Evolutionary conservation across 768 basidiomycete genomes (phyloP), one percentile per base, ranked within the genome.

Genomic region (Leccinum rimulosum): DNA sequence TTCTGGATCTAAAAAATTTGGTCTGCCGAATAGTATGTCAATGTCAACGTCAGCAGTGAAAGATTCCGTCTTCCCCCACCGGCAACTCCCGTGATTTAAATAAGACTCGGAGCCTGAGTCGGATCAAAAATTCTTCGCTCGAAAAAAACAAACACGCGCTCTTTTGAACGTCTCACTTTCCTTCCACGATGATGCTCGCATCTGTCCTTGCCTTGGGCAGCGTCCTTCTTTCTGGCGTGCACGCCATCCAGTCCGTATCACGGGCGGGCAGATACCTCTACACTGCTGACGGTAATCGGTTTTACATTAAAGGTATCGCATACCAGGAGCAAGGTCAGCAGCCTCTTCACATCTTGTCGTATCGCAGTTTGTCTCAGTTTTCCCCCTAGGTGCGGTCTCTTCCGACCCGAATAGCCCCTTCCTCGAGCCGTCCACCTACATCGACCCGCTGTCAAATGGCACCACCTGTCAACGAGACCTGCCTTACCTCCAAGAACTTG

Each of bases 261-360:
- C 82, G 91, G 48, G 70, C 77, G 30, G 93, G 91, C 35, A 83
- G 84, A 67, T 96, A 94, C 71, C 85, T 96, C 47, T 96, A 94
- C 74, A 82, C 82, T 43, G 81, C 81, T 4, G 82, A 84, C 52
- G 91, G 92, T 3, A 85, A 70, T 40, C 76, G 95, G 55, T 96
- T 95, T 75, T 95, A 86, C 75, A 89, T 97, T 75, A 93, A 91
- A 73, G 92, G 91, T 55, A 75, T 93, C 56, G 89, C 90, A 11
- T 94, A 94, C 73, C 91, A 93, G 71, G 79, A 83, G 60, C 90
- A 93, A 75, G 93, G 94, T 85, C 57, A 53, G 73, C 3, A 22
- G 33, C 60, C 4, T 31, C 19, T 31, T 19, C 9, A 9, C 5
- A 50, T 0, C 12, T 3, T 57, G 25, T 45, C 9, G 22, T 22